phyloP scores from a whole-genome alignment of 768 basidiomycete genomes.

The Cystobasidium ongulense region DNA sequence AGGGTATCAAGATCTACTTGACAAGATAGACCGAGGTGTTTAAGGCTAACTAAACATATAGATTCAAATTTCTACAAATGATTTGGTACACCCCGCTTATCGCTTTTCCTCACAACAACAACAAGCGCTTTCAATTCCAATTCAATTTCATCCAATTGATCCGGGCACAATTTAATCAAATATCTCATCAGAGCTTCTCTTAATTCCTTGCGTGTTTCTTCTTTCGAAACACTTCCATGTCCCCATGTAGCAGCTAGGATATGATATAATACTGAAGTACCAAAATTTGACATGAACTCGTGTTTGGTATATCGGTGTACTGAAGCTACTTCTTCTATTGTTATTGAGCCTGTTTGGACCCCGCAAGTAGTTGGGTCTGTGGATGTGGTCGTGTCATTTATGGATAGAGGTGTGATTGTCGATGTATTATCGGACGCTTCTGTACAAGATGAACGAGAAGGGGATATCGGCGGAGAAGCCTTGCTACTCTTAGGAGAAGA shows the following conservation, averaged over 20 bases:
- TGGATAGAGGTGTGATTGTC: neutral
- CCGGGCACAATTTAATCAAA: neutral
- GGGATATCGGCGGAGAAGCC: neutral
- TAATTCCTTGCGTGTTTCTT: neutral
- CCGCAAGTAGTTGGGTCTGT: too few relatives aligned
- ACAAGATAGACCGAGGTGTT: too few relatives aligned
- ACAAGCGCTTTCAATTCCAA: neutral
- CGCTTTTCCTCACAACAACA: neutral
- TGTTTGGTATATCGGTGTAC: neutral
- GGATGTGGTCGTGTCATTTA: too few relatives aligned
- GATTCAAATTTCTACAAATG: neutral
- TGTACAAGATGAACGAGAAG: neutral
- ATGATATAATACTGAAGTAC: neutral
- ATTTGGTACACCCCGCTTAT: neutral
- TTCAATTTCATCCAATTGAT: neutral
- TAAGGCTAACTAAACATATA: neutral
- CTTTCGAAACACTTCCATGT: neutral
- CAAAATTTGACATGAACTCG: constrained; percentile 22
- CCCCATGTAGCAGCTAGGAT: neutral
- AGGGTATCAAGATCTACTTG: too few relatives aligned
- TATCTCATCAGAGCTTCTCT: neutral
- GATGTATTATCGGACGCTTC: neutral
- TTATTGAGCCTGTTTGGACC: neutral
- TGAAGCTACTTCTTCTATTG: neutral
- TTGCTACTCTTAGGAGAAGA: neutral